Conservation (phyloP, 2,329 filamentous ascomycete species). For the Colletotrichum shisoi region DNA sequence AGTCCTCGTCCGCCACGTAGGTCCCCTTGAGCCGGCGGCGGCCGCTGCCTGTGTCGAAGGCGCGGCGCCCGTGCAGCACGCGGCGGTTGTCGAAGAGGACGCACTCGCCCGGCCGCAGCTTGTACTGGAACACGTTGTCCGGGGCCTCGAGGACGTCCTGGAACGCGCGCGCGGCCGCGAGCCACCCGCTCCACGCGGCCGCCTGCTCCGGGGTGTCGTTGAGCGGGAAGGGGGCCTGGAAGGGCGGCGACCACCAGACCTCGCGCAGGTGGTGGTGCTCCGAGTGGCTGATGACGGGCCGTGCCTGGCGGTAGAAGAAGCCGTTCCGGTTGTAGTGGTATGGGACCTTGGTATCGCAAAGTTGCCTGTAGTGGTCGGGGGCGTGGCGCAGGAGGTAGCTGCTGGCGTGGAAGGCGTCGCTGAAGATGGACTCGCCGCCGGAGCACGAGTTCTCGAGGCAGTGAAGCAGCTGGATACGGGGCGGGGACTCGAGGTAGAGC, state of each 20-base stretch:
- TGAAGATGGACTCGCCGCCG: constrained; percentile 88
- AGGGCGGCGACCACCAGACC: constrained; percentile 76
- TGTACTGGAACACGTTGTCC: constrained; percentile 71
- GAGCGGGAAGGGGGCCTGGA: constrained; percentile 67
- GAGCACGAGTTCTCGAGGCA: constrained; percentile 81
- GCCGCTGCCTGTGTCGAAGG: constrained; percentile 73
- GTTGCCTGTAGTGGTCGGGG: constrained; percentile 45
- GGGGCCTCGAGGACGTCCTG: constrained; percentile 64
- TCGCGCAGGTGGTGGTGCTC: constrained; percentile 41
- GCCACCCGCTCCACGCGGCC: constrained; percentile 49
- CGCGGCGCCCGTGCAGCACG: constrained; percentile 81
- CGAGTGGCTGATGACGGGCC: constrained; percentile 56
- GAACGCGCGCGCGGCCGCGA: constrained; percentile 63
- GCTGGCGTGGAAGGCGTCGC: constrained; percentile 74
- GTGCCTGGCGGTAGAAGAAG: constrained; percentile 67
- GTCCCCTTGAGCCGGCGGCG: constrained; percentile 84
- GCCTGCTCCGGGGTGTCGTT: constrained; percentile 25
- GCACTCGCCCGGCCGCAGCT: constrained; percentile 82
- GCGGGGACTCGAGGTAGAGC: constrained; percentile 81
- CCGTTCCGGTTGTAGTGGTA: constrained; percentile 76
- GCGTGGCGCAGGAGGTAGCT: constrained; percentile 46
- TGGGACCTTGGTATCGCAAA: constrained; percentile 58
- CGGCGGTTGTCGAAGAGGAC: constrained; percentile 92
- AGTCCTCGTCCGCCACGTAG: constrained; percentile 71
- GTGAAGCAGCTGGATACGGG: constrained; percentile 86